Evolutionary conservation across 768 basidiomycete genomes (phyloP).

Genomic region (Hericium erinaceus): DNA sequence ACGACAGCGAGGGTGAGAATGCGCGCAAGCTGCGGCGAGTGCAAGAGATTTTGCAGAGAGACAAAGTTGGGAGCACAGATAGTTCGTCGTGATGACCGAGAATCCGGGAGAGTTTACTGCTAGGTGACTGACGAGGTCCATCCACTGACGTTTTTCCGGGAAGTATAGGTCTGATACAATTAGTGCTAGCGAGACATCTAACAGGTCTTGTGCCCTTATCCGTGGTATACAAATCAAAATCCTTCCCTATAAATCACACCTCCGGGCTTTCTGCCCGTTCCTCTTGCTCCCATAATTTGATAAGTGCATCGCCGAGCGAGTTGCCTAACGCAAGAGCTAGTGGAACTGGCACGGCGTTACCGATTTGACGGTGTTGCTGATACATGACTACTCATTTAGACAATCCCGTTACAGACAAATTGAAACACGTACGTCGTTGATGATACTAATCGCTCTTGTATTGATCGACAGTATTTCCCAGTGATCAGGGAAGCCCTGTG

Average conservation of each 20-base stretch:
- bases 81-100: too few species aligned
- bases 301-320: conserved; percentile 33
- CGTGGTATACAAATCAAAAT: too few species aligned
- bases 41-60: conserved; percentile 57
- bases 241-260: not conserved
- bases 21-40: conserved; percentile 75
- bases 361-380: conserved; percentile 70
- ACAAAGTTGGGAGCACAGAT: conserved; percentile 4
- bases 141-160: too few species aligned
- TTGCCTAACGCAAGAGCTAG: conserved; percentile 55
- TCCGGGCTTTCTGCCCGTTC: conserved; percentile 1
- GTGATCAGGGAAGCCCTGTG: conserved; percentile 70
- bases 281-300: conserved; percentile 20
- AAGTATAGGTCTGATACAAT: too few species aligned
- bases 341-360: conserved; percentile 71
- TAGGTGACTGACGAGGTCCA: too few species aligned
- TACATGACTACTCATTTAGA: not conserved
- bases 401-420: not conserved
- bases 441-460: conserved; percentile 22
- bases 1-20: conserved; percentile 57
- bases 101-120: too few species aligned
- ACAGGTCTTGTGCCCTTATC: too few species aligned
- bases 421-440: conserved; percentile 41
- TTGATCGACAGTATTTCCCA: conserved; percentile 52
- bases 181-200: too few species aligned